Percentiles rank a stretch among this genome's conserved stretches.
phyloP scores from a whole-genome alignment of 2,329 filamentous ascomycete genomes.

The Fusarium paranaense region DNA sequence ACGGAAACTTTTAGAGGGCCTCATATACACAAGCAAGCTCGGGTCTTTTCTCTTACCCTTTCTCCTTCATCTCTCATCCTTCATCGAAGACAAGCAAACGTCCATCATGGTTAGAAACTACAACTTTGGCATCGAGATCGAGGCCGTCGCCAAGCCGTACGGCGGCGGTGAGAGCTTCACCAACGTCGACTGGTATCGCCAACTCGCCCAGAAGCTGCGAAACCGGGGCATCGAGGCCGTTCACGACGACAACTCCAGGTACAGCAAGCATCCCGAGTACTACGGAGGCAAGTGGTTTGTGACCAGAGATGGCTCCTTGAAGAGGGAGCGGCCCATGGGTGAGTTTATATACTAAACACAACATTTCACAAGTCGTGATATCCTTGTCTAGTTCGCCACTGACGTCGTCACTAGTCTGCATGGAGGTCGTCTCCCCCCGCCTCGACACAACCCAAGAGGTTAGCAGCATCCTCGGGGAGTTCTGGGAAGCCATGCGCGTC shows the following conservation, averaged over 20 bases:
- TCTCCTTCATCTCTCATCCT: neutral
- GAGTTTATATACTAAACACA: conserved; percentile 19
- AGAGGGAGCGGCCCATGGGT: conserved; percentile 52
- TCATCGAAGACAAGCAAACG: conserved; percentile 4
- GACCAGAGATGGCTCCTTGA: conserved; percentile 54
- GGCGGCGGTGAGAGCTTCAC: conserved; percentile 51
- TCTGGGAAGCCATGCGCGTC: conserved; percentile 57
- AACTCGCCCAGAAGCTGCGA: conserved; percentile 53
- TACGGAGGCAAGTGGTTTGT: conserved; percentile 57
- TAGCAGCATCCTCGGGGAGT: conserved; percentile 50
- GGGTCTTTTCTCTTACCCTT: conserved; percentile 2
- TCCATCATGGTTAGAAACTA: conserved; percentile 48
- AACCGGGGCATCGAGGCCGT: conserved; percentile 53
- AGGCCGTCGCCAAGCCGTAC: conserved; percentile 53
- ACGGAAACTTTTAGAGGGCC: conserved; percentile 10
- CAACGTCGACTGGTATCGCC: conserved; percentile 55
- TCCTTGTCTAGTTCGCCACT: conserved; percentile 2
- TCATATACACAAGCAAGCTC: conserved; percentile 13
- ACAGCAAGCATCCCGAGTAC: conserved; percentile 56
- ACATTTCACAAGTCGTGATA: neutral
- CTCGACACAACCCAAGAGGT: conserved; percentile 51
- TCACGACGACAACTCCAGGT: conserved; percentile 52
- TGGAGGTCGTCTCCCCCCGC: conserved; percentile 56
- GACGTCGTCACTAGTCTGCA: conserved; percentile 48
- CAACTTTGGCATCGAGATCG: conserved; percentile 56